phyloP scores from a whole-genome alignment of 768 basidiomycete genomes.

The Steccherinum ochraceum region DNA sequence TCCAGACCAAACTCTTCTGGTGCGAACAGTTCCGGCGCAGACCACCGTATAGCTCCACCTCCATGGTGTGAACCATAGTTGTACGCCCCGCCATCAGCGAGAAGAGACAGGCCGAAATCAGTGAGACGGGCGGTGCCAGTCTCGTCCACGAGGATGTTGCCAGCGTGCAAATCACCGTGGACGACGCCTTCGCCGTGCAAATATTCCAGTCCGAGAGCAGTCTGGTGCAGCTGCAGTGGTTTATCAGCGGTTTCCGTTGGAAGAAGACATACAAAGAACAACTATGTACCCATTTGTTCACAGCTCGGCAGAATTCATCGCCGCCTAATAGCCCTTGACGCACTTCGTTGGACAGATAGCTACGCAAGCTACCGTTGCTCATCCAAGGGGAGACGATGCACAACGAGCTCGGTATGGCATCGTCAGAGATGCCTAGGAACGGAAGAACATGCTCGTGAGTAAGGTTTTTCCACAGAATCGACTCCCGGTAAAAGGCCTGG shows the following conservation, averaged over 20 bases:
- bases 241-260: not conserved
- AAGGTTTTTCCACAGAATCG: constrained; percentile 3
- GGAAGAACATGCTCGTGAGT: constrained; percentile 2
- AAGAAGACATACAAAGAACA: not conserved
- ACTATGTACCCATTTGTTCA: not conserved
- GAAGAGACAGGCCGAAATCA: constrained; percentile 2
- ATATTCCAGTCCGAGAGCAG: constrained; percentile 1
- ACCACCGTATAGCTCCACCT: not conserved
- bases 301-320: not conserved
- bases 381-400: constrained; percentile 3
- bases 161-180: constrained; percentile 3
- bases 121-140: not conserved
- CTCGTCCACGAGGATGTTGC: constrained; percentile 1
- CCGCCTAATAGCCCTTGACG: not conserved
- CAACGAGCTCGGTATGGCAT: not conserved
- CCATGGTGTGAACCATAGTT: not conserved
- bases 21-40: not conserved
- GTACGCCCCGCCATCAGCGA: not conserved
- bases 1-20: too few species aligned
- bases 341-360: not conserved
- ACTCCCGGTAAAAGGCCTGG: constrained; percentile 3
- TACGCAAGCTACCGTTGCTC: not conserved
- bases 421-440: constrained; percentile 3
- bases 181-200: constrained; percentile 5
- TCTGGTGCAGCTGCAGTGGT: not conserved